Evolutionary conservation across 2,329 filamentous ascomycete species (phyloP), one percentile per base, ranked within the genome.

Genomic region (Decorospora gaudefroyi): DNA sequence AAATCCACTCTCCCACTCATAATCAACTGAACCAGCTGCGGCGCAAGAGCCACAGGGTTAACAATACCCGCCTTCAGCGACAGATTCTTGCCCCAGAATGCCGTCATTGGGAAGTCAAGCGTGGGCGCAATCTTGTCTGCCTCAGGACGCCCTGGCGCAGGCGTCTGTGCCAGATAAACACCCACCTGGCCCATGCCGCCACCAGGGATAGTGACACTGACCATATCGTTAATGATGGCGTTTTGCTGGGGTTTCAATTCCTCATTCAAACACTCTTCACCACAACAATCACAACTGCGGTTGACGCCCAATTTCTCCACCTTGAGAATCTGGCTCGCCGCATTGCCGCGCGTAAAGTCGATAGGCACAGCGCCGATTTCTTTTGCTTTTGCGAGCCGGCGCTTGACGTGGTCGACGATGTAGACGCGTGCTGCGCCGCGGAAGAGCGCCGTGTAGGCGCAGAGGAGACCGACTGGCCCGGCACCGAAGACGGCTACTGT

Each of bases 401-500:
- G 10, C 16, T 40, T 35, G 5, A 55, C 21, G n/a, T 43, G 30
- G 17, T 72, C 69, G 16, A 71, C 55, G n/a, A 48, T 44, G 44
- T 67, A 72, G 4, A 71, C 66, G 4, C 41, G 48, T 3, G 49
- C 50, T 8, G 67, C 68, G 8, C 68, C 68, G 2, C 68, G 56
- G 3, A 71, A 42, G 3, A 65, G 29, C 0, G 68, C 68, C 1
- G 65, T 65, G 40, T 70, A 68, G 1, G 66, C 63, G 4, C 49
- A 46, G 12, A 70, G 59, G 1, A 70, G 53, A n/a, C 23, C 42
- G n/a, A 71, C 63, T 2, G 64, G 61, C 1, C 64, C 58, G 29
- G 67, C 68, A n/a, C 67, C 68, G 31, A 68, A 72, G n/a, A 70
- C 53, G 1, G 61, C 64, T 10, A 71, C 58, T 4, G 48, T 50